Evolutionary conservation across 176 grass and related monocot species (phyloP).

Genomic region (Oryza punctata): DNA sequence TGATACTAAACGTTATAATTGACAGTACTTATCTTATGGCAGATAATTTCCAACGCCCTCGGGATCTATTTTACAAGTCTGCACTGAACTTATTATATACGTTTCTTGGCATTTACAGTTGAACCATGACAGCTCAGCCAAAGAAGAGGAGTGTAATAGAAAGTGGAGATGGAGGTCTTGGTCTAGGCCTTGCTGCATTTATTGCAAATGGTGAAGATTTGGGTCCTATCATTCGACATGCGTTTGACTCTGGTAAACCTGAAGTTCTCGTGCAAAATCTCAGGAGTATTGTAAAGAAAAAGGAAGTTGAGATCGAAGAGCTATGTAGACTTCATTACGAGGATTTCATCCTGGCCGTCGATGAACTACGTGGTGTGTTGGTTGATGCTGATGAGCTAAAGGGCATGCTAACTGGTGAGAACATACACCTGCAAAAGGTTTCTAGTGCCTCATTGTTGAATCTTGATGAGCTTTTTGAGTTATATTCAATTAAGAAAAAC

Average conservation of each 20-base stretch:
- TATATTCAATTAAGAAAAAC: constrained; percentile 72
- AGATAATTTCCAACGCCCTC: not conserved
- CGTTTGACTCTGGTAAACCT: constrained; percentile 77
- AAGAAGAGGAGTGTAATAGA: constrained; percentile 71
- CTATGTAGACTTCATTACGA: constrained; percentile 84
- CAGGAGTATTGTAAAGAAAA: constrained; percentile 78
- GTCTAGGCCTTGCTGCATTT: constrained; percentile 57
- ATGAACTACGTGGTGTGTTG: constrained; percentile 79
- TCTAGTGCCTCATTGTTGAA: constrained; percentile 40
- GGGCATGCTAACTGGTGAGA: constrained; percentile 53
- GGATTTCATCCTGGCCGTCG: constrained; percentile 91
- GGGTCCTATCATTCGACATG: constrained; percentile 76
- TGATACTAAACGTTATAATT: not conserved
- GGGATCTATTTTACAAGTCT: not conserved
- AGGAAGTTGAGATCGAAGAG: constrained; percentile 93
- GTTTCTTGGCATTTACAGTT: constrained; percentile 21
- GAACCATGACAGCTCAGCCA: constrained; percentile 62
- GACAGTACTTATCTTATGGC: not conserved
- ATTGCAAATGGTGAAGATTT: constrained; percentile 85
- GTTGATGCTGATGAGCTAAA: constrained; percentile 86
- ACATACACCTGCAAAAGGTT: constrained; percentile 59
- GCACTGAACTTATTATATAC: not conserved
- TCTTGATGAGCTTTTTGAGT: constrained; percentile 67
- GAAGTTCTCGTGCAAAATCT: constrained; percentile 76
- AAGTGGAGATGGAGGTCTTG: constrained; percentile 72